Evolutionary conservation across 2,329 filamentous ascomycete species (phyloP).

Genomic region (Fusarium proliferatum): DNA sequence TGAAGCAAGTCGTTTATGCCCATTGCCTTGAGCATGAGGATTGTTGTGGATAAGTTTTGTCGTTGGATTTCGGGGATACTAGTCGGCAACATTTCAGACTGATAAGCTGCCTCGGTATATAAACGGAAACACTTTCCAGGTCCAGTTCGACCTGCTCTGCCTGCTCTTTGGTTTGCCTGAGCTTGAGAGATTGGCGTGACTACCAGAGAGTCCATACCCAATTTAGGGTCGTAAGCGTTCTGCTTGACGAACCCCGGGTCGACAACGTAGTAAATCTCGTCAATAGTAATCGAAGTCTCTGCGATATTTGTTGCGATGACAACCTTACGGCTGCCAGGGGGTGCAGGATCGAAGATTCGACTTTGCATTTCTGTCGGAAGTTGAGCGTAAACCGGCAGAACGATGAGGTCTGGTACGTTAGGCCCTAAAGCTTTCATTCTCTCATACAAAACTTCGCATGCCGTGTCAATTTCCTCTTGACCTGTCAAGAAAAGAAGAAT

Average conservation of each 20-base stretch:
- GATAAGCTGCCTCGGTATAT: constrained; percentile 94
- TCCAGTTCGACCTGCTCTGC: constrained; percentile 91
- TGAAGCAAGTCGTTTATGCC: constrained; percentile 97
- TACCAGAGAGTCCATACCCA: constrained; percentile 96
- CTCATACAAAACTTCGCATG: constrained; percentile 91
- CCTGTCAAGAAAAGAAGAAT: constrained; percentile 97
- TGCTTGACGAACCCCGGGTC: constrained; percentile 99
- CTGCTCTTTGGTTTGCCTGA: constrained; percentile 93
- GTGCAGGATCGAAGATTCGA: constrained; percentile 92
- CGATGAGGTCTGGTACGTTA: constrained; percentile 89
- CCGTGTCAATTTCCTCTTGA: constrained; percentile 97
- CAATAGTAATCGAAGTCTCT: constrained; percentile 97
- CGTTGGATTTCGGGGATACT: constrained; percentile 97
- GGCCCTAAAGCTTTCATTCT: constrained; percentile 96
- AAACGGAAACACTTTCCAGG: constrained; percentile 96
- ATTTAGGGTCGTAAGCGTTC: constrained; percentile 94
- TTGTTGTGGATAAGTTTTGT: constrained; percentile 91
- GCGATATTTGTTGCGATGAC: constrained; percentile 99
- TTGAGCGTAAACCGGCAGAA: constrained; percentile 95
- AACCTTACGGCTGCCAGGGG: constrained; percentile 87
- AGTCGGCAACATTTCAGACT: constrained; percentile 96
- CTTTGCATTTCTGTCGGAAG: constrained; percentile 94
- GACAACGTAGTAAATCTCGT: constrained; percentile 96
- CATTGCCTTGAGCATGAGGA: constrained; percentile 98
- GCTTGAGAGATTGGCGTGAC: constrained; percentile 97